phyloP scores from a whole-genome alignment of 2,329 filamentous ascomycete genomes.

The Thelonectria blattea region DNA sequence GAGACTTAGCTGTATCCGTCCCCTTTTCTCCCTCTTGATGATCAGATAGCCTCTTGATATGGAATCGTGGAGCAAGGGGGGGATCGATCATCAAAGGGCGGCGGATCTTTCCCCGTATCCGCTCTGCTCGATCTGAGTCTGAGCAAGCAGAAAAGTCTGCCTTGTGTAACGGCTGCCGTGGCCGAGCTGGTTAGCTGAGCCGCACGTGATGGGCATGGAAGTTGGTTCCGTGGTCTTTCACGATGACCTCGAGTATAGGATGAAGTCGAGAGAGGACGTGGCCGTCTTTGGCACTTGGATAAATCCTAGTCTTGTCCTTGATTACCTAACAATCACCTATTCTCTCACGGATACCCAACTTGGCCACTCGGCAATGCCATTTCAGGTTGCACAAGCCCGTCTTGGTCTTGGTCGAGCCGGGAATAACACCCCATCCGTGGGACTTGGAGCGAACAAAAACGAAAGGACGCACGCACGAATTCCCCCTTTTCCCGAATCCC shows the following conservation, averaged over 20 bases:
- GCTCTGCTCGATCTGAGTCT: conserved; percentile 7
- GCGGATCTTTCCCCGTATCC: conserved; percentile 10
- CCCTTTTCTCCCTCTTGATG: background rate
- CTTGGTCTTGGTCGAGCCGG: conserved; percentile 8
- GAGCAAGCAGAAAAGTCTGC: background rate
- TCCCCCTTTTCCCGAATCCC: too few relatives aligned
- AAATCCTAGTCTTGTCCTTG: background rate
- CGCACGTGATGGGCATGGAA: background rate
- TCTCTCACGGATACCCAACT: background rate
- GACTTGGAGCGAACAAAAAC: background rate
- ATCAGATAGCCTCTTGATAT: background rate
- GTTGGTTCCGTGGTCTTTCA: background rate
- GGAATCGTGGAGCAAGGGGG: background rate
- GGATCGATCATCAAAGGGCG: background rate
- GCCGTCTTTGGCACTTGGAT: background rate
- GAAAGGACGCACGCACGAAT: background rate
- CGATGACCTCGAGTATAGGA: background rate
- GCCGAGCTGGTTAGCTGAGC: background rate
- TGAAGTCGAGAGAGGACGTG: background rate
- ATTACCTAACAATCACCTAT: background rate
- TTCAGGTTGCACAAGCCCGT: background rate
- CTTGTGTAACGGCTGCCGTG: background rate
- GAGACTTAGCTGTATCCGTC: background rate
- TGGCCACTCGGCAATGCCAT: background rate
- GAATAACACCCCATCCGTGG: conserved; percentile 1